Base-by-base conservation (phyloP, 2,329 filamentous ascomycete genomes). In the Colletotrichum karsti region DNA sequence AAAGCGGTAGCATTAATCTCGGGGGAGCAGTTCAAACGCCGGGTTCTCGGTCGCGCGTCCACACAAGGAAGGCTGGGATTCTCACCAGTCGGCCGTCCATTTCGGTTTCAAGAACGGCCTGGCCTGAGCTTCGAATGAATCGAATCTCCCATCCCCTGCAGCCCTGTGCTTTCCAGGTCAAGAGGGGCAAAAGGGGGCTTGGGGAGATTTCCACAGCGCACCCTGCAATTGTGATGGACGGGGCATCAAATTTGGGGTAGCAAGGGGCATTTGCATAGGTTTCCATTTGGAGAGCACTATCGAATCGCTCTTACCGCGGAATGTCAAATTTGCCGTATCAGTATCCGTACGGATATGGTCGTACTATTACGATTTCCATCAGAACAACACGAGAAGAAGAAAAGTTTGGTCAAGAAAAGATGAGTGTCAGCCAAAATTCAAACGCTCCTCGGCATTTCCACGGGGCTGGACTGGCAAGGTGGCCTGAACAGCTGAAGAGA, bases 171-270 rank as follows among this genome's bases (percentile, higher is more conserved):
- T 12, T 26, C 39, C 13, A 59, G 64, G 46, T 7, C 26, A 39
- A 15, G 59, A 67, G 53, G 60, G 44, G 60, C 64, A 50, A 54
- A 64, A 44, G 60, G 44, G 53, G 37, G n/a, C n/a, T 15, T 55
- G 26, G 20, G 44, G 37, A 22, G 10, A 44, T 39, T 53, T 15
- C 28, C 37, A 55, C 53, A 67, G 24, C 30, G 22, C n/a, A 12
- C 30, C 20, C 13, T 35, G 42, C 35, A 24, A 30, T 48, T 50
- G 30, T n/a, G 20, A 48, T 30, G 37, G 37, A 35, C 42, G 33
- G 33, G n/a, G n/a, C 60, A 26, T 30, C 35, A 48, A 50, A 41
- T 30, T 48, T 30, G 24, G 53, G 33, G 57, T 28, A 39, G 18
- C 35, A 53, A 44, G 15, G 42, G 30, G 33, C 13, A 35, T 26